phyloP scores from a whole-genome alignment of 1,139 yeast species.

The Zygotorulaspora mrakii region DNA sequence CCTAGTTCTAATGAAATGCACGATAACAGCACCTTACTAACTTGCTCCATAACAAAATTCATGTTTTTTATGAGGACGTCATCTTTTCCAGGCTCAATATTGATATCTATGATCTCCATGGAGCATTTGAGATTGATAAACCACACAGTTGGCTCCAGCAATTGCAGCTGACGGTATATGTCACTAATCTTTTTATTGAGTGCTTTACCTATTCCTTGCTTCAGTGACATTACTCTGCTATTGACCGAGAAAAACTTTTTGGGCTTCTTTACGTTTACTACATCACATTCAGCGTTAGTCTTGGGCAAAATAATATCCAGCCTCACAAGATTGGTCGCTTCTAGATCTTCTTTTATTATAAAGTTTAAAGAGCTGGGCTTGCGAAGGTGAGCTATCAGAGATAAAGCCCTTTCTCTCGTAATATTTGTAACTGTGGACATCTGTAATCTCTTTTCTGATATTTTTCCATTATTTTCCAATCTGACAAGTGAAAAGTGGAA shows the following conservation, averaged over 20 bases:
- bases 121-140: conserved; percentile 23
- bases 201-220: conserved; percentile 34
- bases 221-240: conserved; percentile 34
- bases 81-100: conserved; percentile 46
- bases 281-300: conserved; percentile 33
- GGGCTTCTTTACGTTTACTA: conserved; percentile 22
- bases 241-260: conserved; percentile 38
- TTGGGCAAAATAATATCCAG: conserved; percentile 34
- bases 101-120: conserved; percentile 37
- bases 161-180: conserved; percentile 23
- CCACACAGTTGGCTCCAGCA: conserved; percentile 38
- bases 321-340: conserved; percentile 15
- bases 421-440: conserved; percentile 23
- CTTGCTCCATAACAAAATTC: conserved; percentile 15
- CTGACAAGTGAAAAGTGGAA: conserved; percentile 30
- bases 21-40: conserved; percentile 7
- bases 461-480: conserved; percentile 21
- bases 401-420: conserved; percentile 21
- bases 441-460: conserved; percentile 21
- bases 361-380: conserved; percentile 21
- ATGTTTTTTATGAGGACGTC: conserved; percentile 38
- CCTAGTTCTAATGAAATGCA: conserved; percentile 8
- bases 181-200: conserved; percentile 27
- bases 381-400: conserved; percentile 21
- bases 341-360: conserved; percentile 15